These are phyloP conservation scores for Saccharomycopsis sp. DNA, from an alignment of 805 yeast genomes.

Conservation along the genomic window DNA sequence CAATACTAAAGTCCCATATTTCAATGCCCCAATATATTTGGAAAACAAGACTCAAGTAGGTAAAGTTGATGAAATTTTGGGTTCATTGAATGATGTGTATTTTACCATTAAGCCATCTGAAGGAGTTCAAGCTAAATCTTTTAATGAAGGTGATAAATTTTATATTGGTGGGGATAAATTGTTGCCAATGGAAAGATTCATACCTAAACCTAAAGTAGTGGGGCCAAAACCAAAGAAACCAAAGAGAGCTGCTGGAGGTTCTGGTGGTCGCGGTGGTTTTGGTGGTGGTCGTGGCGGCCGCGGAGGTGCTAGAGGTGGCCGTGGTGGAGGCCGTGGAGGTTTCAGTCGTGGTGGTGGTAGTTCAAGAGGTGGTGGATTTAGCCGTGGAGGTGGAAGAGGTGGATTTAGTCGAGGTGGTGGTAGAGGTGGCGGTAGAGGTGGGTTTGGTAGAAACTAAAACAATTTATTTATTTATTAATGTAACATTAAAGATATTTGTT, in stretches of 20 bases:
- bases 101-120: conserved; percentile 95
- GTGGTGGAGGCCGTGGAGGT: conserved; percentile 42
- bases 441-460: conserved; percentile 30
- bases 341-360: conserved; percentile 32
- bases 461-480: conserved; percentile 25
- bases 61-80: conserved; percentile 95
- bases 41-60: conserved; percentile 96
- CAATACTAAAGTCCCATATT: conserved; percentile 81
- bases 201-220: conserved; percentile 88
- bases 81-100: conserved; percentile 96
- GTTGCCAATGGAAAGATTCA: conserved; percentile 90
- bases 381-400: conserved; percentile 39
- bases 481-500: not conserved
- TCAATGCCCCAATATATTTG: conserved; percentile 95
- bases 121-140: conserved; percentile 90
- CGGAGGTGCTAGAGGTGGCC: conserved; percentile 40
- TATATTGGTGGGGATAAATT: conserved; percentile 93
- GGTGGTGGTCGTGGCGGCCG: conserved; percentile 40
- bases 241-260: conserved; percentile 49
- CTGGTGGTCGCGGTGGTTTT: conserved; percentile 38
- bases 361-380: conserved; percentile 37
- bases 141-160: conserved; percentile 94
- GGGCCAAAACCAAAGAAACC: conserved; percentile 73
- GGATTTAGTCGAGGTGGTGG: conserved; percentile 40
- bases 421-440: conserved; percentile 34